These are phyloP conservation scores for Diospyros lotus DNA, from an alignment of 148 eudicot species.

Conservation along the genomic window DNA sequence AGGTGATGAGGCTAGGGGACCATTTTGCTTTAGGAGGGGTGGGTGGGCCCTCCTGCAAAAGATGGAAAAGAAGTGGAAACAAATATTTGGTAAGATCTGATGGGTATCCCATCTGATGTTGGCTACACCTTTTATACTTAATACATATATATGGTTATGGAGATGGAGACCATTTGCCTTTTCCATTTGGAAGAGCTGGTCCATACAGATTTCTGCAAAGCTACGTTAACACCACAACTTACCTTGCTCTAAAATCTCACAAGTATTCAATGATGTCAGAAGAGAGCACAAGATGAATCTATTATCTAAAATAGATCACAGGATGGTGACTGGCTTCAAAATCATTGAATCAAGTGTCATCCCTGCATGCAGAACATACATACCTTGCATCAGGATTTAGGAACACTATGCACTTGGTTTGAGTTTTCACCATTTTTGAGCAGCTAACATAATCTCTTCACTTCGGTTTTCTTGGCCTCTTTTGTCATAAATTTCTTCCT, in stretches of 20 bases:
- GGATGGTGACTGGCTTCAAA: too few species aligned
- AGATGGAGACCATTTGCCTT: neutral
- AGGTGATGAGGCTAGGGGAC: neutral
- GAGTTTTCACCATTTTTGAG: too few species aligned
- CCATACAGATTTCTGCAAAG: neutral
- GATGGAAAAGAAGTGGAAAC: neutral
- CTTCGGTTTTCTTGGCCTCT: too few species aligned
- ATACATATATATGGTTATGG: neutral
- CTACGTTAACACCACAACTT: neutral
- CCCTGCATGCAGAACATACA: too few species aligned
- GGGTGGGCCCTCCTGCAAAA: neutral
- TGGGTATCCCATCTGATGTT: neutral
- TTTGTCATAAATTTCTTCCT: too few species aligned
- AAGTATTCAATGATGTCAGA: neutral
- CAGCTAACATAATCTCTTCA: too few species aligned
- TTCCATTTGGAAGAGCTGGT: neutral
- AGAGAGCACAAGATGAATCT: neutral
- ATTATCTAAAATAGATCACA: too few species aligned
- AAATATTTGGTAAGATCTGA: neutral
- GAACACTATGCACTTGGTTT: too few species aligned
- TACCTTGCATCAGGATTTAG: too few species aligned
- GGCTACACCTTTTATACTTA: neutral
- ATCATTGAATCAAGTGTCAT: too few species aligned
- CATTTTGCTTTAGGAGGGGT: neutral
- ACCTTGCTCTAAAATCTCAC: neutral